Conservation (phyloP, 1,284 basidiomycete genomes). For the Golubevia pallescens region DNA sequence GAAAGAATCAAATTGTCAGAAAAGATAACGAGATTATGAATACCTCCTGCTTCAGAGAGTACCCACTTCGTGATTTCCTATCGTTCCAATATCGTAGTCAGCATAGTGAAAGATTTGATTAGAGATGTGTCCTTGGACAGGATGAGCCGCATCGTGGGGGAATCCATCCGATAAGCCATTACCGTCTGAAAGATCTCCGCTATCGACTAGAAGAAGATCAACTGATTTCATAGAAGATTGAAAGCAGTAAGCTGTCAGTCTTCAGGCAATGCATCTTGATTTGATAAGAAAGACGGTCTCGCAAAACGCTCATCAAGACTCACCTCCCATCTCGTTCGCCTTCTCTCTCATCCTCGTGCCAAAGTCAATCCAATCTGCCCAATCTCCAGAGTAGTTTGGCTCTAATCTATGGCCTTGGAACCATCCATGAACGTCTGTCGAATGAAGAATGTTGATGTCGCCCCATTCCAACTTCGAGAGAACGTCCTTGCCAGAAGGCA, state of each 20-base stretch:
- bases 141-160: background rate
- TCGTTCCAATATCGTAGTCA: conserved; percentile 50
- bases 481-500: background rate
- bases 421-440: conserved; percentile 57
- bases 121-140: background rate
- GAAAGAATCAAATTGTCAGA: too few relatives aligned
- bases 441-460: conserved; percentile 44
- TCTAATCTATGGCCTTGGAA: conserved; percentile 30
- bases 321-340: conserved; percentile 30
- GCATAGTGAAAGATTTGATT: conserved; percentile 31
- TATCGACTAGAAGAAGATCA: conserved; percentile 56
- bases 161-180: conserved; percentile 47
- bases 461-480: conserved; percentile 40
- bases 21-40: too few relatives aligned
- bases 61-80: conserved; percentile 51
- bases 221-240: background rate
- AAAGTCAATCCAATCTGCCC: conserved; percentile 59
- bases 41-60: too few relatives aligned
- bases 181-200: conserved; percentile 51
- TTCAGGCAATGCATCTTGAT: too few relatives aligned
- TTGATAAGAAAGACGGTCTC: too few relatives aligned
- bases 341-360: conserved; percentile 38
- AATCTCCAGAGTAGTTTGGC: conserved; percentile 37
- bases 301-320: background rate
- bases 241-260: too few relatives aligned